Base-by-base conservation (phyloP, 306 rosid genomes). In the Malus fusca region DNA sequence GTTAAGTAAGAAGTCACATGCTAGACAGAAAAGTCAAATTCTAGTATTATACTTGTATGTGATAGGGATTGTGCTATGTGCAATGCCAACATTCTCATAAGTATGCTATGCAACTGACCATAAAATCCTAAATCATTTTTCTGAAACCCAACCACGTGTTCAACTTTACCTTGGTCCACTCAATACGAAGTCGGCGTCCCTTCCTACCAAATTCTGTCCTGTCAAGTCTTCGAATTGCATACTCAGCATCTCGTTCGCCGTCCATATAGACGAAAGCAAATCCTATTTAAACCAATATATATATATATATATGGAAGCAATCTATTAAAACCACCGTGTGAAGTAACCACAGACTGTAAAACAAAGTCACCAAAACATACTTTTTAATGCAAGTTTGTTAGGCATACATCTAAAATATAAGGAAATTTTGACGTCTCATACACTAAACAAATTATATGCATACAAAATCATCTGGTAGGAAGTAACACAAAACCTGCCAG, bases 251-350 rank as follows among this genome's bases (percentile, higher is more conserved):
- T 56, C 90, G 84, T 44, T 91, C 95, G 19, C 89, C 97, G 53
- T 91, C 97, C 95, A 91, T 91, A 81, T 91, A 91, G 61, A 91
- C 84, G 21, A 91, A 91, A 72, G 97, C 97, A 86, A 89, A 91
- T 66, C 97, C 97, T 91, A 66, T 23, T 37, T 56, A 42, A 21
- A 73, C 26, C 40, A 73, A 89, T 84, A 80, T 86, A 91, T 46
- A 80, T 86, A 80, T 86, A 91, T 46, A 80, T 86, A 91, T 42
- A 89, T 76, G 8, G 86, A 91, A 73, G 90, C 90, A 88, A 88
- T 56, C 92, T 86, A 66, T 74, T 25, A 26, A 79, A 67, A 80
- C 75, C 72, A 80, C 6, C 61, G 43, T 72, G 79, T 80, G 83
- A 82, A 79, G 77, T 76, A 79, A 64, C 75, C 73, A 79, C 77